Evolutionary conservation across 1,139 yeast species (phyloP).

Genomic region (Pneumocystis jirovecii): DNA sequence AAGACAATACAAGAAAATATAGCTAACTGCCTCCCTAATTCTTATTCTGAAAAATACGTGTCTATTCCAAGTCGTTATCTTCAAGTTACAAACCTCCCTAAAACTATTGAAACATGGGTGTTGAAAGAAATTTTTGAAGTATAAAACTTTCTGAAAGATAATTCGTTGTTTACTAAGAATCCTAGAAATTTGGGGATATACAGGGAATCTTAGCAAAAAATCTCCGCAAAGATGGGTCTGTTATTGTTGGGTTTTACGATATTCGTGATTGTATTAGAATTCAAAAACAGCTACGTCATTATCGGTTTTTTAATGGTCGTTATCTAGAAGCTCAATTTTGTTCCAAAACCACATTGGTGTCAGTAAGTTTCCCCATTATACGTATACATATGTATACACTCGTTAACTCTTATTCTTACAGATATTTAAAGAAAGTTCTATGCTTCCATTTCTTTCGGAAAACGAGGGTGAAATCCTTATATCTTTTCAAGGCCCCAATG

Average conservation of each 20-base stretch:
- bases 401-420: neutral
- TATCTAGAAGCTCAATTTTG: constrained; percentile 11
- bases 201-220: constrained; percentile 17
- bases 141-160: neutral
- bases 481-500: constrained; percentile 8
- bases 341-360: neutral
- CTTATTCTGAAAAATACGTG: neutral
- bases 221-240: constrained; percentile 14
- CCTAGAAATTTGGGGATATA: constrained; percentile 17
- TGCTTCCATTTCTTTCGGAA: constrained; percentile 13
- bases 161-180: neutral
- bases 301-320: constrained; percentile 13
- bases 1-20: neutral
- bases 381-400: neutral
- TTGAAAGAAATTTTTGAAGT: constrained; percentile 12
- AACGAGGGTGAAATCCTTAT: constrained; percentile 15
- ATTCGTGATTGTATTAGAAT: constrained; percentile 19
- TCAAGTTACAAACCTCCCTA: constrained; percentile 12
- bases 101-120: constrained; percentile 10
- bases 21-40: neutral
- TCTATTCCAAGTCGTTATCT: constrained; percentile 13
- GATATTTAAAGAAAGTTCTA: constrained; percentile 12
- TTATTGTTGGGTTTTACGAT: constrained; percentile 19
- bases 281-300: constrained; percentile 16
- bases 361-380: neutral